phyloP scores from a whole-genome alignment of 192 early-diverging fungal species.

The Entomortierella parvispora region DNA sequence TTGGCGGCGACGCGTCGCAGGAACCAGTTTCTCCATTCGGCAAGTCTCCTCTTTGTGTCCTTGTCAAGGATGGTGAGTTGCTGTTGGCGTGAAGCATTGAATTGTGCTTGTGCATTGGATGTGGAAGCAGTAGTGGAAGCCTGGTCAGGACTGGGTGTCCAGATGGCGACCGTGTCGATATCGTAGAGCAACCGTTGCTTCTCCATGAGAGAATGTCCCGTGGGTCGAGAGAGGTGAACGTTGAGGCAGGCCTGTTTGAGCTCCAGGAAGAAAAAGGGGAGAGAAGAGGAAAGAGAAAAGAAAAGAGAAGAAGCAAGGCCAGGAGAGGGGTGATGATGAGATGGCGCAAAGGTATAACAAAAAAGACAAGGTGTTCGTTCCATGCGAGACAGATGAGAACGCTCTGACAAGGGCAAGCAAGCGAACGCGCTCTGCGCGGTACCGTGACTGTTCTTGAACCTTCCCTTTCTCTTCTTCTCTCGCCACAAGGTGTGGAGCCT shows the following conservation, averaged over 20 bases:
- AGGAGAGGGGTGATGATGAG: not conserved
- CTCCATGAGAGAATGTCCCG: constrained; percentile 19
- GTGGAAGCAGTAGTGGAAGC: not conserved
- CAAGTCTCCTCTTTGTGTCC: constrained; percentile 19
- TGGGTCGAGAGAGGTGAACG: too few relatives aligned
- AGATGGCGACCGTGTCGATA: constrained; percentile 51
- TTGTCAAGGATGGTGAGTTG: constrained; percentile 20
- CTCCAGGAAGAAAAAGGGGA: too few relatives aligned
- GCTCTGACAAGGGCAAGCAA: too few relatives aligned
- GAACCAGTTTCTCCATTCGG: constrained; percentile 32
- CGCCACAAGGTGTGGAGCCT: too few relatives aligned
- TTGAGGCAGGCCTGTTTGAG: too few relatives aligned
- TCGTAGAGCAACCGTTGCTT: constrained; percentile 51
- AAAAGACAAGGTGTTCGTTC: too few relatives aligned
- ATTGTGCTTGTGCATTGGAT: not conserved
- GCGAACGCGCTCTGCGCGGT: too few relatives aligned
- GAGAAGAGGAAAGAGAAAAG: not conserved
- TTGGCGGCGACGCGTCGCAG: constrained; percentile 39
- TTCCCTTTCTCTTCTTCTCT: too few relatives aligned
- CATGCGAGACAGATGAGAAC: too few relatives aligned
- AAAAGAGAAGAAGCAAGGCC: not conserved
- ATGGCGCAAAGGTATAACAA: not conserved
- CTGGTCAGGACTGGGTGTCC: constrained; percentile 42
- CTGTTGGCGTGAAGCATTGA: constrained; percentile 5
- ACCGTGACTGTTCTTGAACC: too few relatives aligned